Percentiles rank a stretch among this genome's conserved stretches.
phyloP scores from a whole-genome alignment of 2,329 filamentous ascomycete species.

The Phoma sp. region DNA sequence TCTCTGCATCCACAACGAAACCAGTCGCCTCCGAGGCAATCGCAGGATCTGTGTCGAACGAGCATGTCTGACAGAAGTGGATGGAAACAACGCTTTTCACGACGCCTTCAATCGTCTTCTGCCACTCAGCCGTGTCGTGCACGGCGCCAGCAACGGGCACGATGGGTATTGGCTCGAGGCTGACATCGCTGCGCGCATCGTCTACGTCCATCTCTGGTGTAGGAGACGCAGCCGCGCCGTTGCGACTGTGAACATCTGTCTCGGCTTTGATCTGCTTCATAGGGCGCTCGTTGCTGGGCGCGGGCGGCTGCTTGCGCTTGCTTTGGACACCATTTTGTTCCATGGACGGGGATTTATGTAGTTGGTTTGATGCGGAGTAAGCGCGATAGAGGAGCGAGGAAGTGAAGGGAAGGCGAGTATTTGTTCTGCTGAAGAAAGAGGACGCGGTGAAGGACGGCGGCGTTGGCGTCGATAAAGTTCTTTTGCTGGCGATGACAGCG shows the following conservation, averaged over 20 bases:
- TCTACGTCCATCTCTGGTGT: constrained; percentile 43
- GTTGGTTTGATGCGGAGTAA: constrained; percentile 1
- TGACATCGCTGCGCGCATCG: constrained; percentile 40
- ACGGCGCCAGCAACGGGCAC: constrained; percentile 45
- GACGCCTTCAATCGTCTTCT: constrained; percentile 91
- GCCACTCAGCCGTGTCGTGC: constrained; percentile 84
- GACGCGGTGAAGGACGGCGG: constrained; percentile 17
- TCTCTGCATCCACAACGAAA: constrained; percentile 94
- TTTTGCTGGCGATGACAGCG: constrained; percentile 38
- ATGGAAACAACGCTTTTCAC: constrained; percentile 98
- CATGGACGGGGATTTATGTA: constrained; percentile 46
- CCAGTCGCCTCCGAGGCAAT: constrained; percentile 95
- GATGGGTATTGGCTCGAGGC: constrained; percentile 51
- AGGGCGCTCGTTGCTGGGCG: constrained; percentile 56
- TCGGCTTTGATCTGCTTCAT: constrained; percentile 63
- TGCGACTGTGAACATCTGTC: constrained; percentile 47
- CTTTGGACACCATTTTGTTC: constrained; percentile 57
- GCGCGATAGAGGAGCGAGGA: constrained; percentile 5
- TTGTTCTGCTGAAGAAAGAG: constrained; percentile 14
- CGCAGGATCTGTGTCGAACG: constrained; percentile 96
- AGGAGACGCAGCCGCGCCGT: constrained; percentile 35
- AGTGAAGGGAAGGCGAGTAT: constrained; percentile 3
- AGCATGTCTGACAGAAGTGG: constrained; percentile 96
- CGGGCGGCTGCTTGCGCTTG: constrained; percentile 63
- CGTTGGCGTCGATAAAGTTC: constrained; percentile 29